Percentiles rank a stretch among this genome's conserved stretches.
Conservation (phyloP, 176 grass and related monocot species). For the Metroxylon sagu region DNA sequence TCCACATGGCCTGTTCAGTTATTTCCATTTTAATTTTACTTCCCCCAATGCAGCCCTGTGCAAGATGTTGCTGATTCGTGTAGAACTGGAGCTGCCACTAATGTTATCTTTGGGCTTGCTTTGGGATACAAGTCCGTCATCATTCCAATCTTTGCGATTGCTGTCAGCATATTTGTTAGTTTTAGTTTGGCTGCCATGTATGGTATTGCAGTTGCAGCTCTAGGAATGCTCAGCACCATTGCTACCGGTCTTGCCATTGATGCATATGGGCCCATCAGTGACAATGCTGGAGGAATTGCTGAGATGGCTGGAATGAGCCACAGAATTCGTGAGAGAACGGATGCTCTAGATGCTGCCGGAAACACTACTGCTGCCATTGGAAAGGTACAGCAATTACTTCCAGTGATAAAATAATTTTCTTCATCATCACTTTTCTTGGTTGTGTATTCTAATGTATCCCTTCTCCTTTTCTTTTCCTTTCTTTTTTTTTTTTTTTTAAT, state of each 20-base stretch:
- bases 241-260: conserved; percentile 91
- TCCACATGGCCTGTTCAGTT: too few species aligned
- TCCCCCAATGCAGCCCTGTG: conserved; percentile 48
- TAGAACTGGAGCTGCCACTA: conserved; percentile 83
- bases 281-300: conserved; percentile 93
- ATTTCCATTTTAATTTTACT: too few species aligned
- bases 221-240: conserved; percentile 92
- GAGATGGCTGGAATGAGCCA: conserved; percentile 99
- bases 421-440: too few species aligned
- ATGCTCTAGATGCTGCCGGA: conserved; percentile 88
- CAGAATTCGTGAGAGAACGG: conserved; percentile 80
- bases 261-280: conserved; percentile 91
- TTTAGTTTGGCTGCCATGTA: conserved; percentile 90
- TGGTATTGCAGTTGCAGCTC: conserved; percentile 88
- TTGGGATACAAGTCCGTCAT: conserved; percentile 95
- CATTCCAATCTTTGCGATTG: conserved; percentile 84
- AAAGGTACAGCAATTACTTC: conserved; percentile 38
- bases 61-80: conserved; percentile 89
- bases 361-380: conserved; percentile 96
- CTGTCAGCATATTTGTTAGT: conserved; percentile 77
- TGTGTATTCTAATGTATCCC: too few species aligned
- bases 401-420: too few species aligned
- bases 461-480: too few species aligned
- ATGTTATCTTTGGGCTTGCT: conserved; percentile 90
- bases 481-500: too few species aligned